These are phyloP conservation scores for Myriangium duriaei DNA, from an alignment of 2,329 filamentous ascomycete genomes.

Conservation along the genomic window DNA sequence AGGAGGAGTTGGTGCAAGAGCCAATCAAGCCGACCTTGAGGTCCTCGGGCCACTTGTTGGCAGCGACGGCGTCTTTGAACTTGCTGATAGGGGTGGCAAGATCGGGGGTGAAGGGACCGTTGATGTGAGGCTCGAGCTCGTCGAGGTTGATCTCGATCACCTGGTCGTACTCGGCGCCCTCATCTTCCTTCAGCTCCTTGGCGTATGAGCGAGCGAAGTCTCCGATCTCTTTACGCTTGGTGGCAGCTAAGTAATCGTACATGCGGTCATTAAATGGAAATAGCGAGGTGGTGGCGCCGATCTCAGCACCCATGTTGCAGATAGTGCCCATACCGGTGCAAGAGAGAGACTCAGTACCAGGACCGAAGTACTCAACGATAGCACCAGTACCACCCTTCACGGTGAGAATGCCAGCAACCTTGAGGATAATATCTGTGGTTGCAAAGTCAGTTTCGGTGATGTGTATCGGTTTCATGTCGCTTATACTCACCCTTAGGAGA, in stretches of 20 bases:
- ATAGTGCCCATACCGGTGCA: constrained; percentile 84
- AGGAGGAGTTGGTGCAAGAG: constrained; percentile 97
- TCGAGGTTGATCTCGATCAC: constrained; percentile 84
- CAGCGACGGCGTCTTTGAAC: constrained; percentile 73
- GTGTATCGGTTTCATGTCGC: neutral
- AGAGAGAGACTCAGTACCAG: constrained; percentile 61
- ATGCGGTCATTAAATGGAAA: constrained; percentile 98
- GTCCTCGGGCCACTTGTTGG: constrained; percentile 80
- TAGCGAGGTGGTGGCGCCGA: constrained; percentile 77
- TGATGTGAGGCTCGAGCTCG: constrained; percentile 85
- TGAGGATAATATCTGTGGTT: constrained; percentile 74
- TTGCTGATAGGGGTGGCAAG: constrained; percentile 82
- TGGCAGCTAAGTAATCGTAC: constrained; percentile 89
- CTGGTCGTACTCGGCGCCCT: constrained; percentile 81
- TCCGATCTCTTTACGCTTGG: constrained; percentile 81
- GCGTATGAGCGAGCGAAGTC: constrained; percentile 80
- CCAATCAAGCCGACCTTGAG: constrained; percentile 91
- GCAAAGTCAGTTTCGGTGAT: neutral
- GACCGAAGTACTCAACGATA: constrained; percentile 64
- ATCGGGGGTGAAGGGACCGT: constrained; percentile 93
- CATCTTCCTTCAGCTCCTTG: constrained; percentile 72
- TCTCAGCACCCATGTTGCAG: constrained; percentile 51
- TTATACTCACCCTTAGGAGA: constrained; percentile 72
- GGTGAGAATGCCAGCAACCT: constrained; percentile 91
- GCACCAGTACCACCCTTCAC: constrained; percentile 96